A percentile compares a stretch with the other conserved stretches of the same genome.
phyloP scores from a whole-genome alignment of 2,329 filamentous ascomycete species.

The Alternaria angustiovoidea region DNA sequence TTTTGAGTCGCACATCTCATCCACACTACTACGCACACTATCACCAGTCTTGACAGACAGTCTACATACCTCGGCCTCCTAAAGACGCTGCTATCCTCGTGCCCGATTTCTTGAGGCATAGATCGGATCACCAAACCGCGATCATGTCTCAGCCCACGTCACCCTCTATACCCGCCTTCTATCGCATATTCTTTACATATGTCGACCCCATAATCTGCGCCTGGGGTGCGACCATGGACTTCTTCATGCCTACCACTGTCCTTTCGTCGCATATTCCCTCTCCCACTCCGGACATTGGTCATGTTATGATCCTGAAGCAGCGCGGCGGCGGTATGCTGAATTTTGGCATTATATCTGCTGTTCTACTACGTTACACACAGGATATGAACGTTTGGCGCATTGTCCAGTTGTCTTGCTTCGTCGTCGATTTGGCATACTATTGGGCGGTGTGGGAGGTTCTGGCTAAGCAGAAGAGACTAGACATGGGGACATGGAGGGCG shows the following conservation, averaged over 20 bases:
- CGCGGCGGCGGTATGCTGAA: constrained; percentile 39
- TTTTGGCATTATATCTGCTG: constrained; percentile 37
- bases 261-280: constrained; percentile 30
- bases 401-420: constrained; percentile 28
- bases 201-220: constrained; percentile 39
- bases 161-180: constrained; percentile 23
- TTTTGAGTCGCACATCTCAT: not conserved
- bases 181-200: constrained; percentile 38
- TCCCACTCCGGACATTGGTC: constrained; percentile 28
- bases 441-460: constrained; percentile 26
- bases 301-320: constrained; percentile 38
- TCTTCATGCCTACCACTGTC: constrained; percentile 31
- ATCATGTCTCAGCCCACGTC: constrained; percentile 3
- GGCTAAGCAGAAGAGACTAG: constrained; percentile 24
- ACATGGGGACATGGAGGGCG: constrained; percentile 25
- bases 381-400: constrained; percentile 35
- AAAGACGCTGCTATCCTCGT: not conserved
- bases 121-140: not conserved
- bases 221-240: constrained; percentile 41
- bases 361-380: constrained; percentile 34
- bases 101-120: not conserved
- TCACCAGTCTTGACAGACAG: not conserved
- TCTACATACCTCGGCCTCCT: not conserved
- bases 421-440: constrained; percentile 35
- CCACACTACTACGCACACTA: not conserved